Base-by-base conservation (phyloP, 768 basidiomycete species). In the Lentinula lateritia region DNA sequence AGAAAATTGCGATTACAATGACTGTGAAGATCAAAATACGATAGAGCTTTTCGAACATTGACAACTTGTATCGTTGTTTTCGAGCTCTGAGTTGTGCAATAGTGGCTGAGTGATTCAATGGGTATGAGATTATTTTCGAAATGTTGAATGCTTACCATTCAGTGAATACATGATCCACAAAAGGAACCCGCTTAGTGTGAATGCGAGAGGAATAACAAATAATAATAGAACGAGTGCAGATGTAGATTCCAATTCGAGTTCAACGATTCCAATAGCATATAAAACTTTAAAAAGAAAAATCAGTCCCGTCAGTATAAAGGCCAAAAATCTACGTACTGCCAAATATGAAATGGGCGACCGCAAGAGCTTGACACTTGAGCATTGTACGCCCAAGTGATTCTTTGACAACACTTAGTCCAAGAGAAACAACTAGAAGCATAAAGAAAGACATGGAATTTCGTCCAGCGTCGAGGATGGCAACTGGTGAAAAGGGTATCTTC, bases 371-470 rank as follows among this genome's bases (percentile, higher is more conserved):
- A 63, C 94, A 93, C 68, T 80, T 89, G 52, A 87, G 70, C 95
- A 98, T 96, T 7, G 87, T 88, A 6, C 76, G 76, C 0, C 93
- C 96, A 10, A 99, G 78, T 6, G 89, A 88, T 67, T 98, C 95
- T 42, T 89, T 84, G 32, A 98, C 93, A 34, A 98, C 93, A 65
- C 91, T 93, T 43, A 97, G 78, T 39, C 97, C 97, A 67, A 98
- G 83, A 4, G 92, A 88, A 28, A 98, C 95, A 50, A 98, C 87
- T 20, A 98, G 79, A 20, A 99, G 81, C 80, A 98, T 85, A 76
- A 98, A 98, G 77, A 98, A 95, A 1, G 93, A 95, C 71, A 95
- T 80, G 1, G 94, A 91, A 69, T 98, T 98, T 50, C 97, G 78
- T 6, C 91, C 95, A 8, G 97, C 96, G 68, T 98, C 95, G 48